Percentiles rank a stretch among this genome's conserved stretches.
These are phyloP conservation scores for Rhodotorula mucilaginosa DNA, from an alignment of 1,284 basidiomycete species.

Conservation along the genomic window DNA sequence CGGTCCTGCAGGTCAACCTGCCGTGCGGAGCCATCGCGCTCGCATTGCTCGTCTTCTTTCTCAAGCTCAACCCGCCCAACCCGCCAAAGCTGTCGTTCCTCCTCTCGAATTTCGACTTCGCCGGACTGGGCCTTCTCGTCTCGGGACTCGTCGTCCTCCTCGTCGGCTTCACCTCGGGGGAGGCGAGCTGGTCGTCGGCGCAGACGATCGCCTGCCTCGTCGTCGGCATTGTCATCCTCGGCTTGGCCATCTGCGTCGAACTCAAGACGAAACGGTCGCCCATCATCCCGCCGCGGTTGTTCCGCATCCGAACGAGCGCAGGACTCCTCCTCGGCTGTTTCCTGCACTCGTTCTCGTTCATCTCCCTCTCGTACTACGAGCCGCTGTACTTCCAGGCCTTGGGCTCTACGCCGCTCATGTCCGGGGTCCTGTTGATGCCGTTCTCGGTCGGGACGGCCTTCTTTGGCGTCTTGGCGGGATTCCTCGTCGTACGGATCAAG, in stretches of 20 bases:
- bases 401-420: slow-evolving; percentile 68
- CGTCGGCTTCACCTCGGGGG: slow-evolving; percentile 39
- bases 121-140: slow-evolving; percentile 70
- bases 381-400: slow-evolving; percentile 57
- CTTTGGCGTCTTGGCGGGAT: slow-evolving; percentile 61
- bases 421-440: slow-evolving; percentile 72
- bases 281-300: slow-evolving; percentile 75
- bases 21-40: slow-evolving; percentile 64
- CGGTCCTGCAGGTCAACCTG: no score
- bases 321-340: slow-evolving; percentile 63
- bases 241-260: slow-evolving; percentile 64
- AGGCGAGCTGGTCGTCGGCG: slow-evolving; percentile 49
- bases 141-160: slow-evolving; percentile 37
- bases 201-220: slow-evolving; percentile 71
- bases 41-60: slow-evolving; percentile 57
- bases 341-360: slow-evolving; percentile 68
- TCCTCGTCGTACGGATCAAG: slow-evolving; percentile 58
- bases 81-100: slow-evolving; percentile 26
- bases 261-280: slow-evolving; percentile 65
- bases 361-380: slow-evolving; percentile 47
- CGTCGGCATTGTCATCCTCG: slow-evolving; percentile 63
- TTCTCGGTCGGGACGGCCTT: slow-evolving; percentile 59
- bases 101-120: slow-evolving; percentile 65
- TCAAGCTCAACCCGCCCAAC: slow-evolving; percentile 65
- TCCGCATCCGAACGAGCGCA: slow-evolving; percentile 72